Base-by-base conservation (phyloP, 805 yeast species). In the Peterozyma xylosa region DNA sequence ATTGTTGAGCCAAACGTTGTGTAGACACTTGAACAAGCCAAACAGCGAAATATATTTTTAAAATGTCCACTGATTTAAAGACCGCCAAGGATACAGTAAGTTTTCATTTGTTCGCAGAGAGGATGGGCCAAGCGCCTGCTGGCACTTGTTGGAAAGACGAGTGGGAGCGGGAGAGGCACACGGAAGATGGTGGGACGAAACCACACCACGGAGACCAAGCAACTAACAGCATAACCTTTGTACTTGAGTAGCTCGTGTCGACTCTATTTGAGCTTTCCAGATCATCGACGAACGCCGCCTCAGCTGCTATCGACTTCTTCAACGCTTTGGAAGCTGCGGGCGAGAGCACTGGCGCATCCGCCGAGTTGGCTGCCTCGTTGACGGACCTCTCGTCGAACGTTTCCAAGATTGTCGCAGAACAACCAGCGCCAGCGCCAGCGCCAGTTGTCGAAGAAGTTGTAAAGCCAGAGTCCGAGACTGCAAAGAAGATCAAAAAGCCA, bases 241-340 rank as follows among this genome's bases (percentile, higher is more conserved):
- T 9, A 35, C 36, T 18, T 27, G 38, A 36, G 42, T 32, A 78
- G 81, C 75, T 84, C 33, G 89, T 89, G 46, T 76, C 93, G 35
- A 78, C 96, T 1, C 73, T 89, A 48, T 84, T 82, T 55, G 90
- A 85, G 58, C 75, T 89, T 44, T 80, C 93, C 37, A 86, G 81
- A 57, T 88, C 95, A n/a, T 91, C 96, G 33, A 78, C 76, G 50
- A 90, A 84, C 45, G 87, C 91, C 42, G 87, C 96, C 29, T 64
- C 79, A 30, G 91, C 95, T 18, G 78, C 90, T 32, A 77, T 86
- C 47, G 81, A 81, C 56, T 85, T 85, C 65, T 81, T 82, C 71
- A 80, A 82, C 56, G 68, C 74, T 30, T 58, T 76, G 42, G 76
- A 71, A 21, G 68, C 69, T 39, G 74, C 70, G 47, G 71, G 66